Evolutionary conservation across 2,329 filamentous ascomycete genomes (phyloP).

Genomic region (Pseudogymnoascus sp.): DNA sequence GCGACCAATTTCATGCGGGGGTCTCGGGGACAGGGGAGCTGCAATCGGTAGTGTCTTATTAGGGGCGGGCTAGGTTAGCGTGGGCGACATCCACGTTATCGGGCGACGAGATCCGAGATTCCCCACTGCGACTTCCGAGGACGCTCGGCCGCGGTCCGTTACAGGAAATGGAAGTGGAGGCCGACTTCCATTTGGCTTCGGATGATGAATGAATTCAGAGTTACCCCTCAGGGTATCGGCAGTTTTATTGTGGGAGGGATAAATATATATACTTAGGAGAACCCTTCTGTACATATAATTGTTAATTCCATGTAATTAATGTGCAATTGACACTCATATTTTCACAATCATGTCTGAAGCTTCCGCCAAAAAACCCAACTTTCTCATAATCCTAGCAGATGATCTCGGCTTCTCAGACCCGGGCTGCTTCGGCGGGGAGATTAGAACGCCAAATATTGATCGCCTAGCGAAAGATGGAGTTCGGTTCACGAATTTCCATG

Average conservation of each 20-base stretch:
- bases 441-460: slow-evolving; percentile 51
- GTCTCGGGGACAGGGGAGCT: background rate
- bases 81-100: background rate
- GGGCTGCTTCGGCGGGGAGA: slow-evolving; percentile 50
- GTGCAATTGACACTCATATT: background rate
- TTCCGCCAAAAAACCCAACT: slow-evolving; percentile 28
- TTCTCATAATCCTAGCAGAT: slow-evolving; percentile 40
- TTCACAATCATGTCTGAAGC: background rate
- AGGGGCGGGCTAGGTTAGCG: background rate
- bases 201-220: background rate
- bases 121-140: background rate
- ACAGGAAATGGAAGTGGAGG: background rate
- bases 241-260: background rate
- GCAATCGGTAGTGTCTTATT: background rate
- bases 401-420: slow-evolving; percentile 40
- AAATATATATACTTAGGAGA: background rate
- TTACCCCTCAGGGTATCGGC: slow-evolving; percentile 5
- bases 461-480: slow-evolving; percentile 42
- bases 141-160: background rate
- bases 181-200: background rate
- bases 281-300: background rate
- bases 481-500: slow-evolving; percentile 52
- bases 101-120: background rate
- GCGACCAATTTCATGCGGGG: background rate
- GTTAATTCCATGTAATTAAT: background rate